Base-by-base conservation (phyloP, 495 filamentous ascomycete species). In the Hypomontagnella monticulosa region DNA sequence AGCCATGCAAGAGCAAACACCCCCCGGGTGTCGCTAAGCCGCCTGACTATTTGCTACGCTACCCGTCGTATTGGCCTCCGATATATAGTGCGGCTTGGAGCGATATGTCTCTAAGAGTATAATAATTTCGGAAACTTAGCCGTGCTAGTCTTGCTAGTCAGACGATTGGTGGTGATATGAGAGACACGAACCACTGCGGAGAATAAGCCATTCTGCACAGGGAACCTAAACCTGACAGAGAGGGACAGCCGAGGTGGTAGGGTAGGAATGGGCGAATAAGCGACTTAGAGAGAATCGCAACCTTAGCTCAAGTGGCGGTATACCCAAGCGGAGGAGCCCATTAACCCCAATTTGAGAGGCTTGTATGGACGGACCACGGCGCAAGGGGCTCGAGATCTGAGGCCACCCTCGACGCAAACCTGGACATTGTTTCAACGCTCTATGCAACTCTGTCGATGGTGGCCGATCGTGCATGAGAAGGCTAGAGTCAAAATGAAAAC, bases 361-460 rank as follows among this genome's bases (percentile, higher is more conserved):
- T 51, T 47, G 52, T 44, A 37, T 58, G 66, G 42, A 67, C 52
- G 47, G 53, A 56, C 52, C 55, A 64, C 19, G 69, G 66, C 66
- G 71, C 69, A 74, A 74, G 71, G 71, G 71, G 50, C 62, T 63
- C 57, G 34, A 59, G 56, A 44, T 40, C 49, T 58, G 51, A 30
- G 41, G 50, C 37, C 55, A 57, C 33, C 48, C 46, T 57, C 49
- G 50, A 59, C 19, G 18, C 42, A 53, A 54, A 60, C 50, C 63
- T 34, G 44, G 40, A 68, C 49, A 61, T 55, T 71, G 69, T 70
- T 70, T 74, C 71, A 72, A 71, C 44, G 48, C 27, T 56, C 54
- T 48, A 61, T 51, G 68, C 32, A 61, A 67, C 36, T n/a, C 64
- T 44, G 42, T 65, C 47, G 47, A 69, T 63, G 63, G 62, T 67